Evolutionary conservation across 2,329 filamentous ascomycete genomes (phyloP).

Genomic region (Penicillium sp.): DNA sequence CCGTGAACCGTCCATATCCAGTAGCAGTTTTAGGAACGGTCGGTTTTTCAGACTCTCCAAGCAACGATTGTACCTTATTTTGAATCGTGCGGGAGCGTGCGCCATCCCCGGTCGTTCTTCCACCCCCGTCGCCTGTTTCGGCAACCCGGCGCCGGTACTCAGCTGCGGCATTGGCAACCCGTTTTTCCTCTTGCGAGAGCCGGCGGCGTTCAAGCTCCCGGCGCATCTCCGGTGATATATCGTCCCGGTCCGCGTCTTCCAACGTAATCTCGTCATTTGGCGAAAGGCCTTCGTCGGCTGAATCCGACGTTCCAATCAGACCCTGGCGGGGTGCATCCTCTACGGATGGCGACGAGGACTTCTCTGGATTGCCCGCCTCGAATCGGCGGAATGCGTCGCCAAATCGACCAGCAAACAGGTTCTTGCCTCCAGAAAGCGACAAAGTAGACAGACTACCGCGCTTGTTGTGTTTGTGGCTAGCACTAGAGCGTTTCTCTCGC

Average conservation of each 20-base stretch:
- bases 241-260: constrained; percentile 63
- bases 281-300: constrained; percentile 53
- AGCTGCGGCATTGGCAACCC: constrained; percentile 82
- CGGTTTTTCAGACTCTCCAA: constrained; percentile 69
- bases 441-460: constrained; percentile 68
- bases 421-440: constrained; percentile 71
- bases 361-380: constrained; percentile 56
- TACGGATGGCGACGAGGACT: constrained; percentile 38
- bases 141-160: constrained; percentile 79
- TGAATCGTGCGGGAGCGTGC: constrained; percentile 79
- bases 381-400: constrained; percentile 93
- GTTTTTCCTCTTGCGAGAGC: constrained; percentile 81
- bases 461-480: constrained; percentile 63
- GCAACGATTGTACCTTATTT: constrained; percentile 79
- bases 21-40: constrained; percentile 68
- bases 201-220: constrained; percentile 82
- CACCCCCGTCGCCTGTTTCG: constrained; percentile 51
- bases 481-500: constrained; percentile 54
- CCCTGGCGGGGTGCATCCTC: constrained; percentile 50
- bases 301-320: constrained; percentile 69
- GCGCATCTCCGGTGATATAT: constrained; percentile 80
- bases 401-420: constrained; percentile 81
- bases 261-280: constrained; percentile 47
- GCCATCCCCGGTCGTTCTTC: constrained; percentile 49
- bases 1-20: constrained; percentile 86